These are phyloP conservation scores for Nakaseomyces sp. DNA, from an alignment of 1,139 yeast genomes.

Conservation along the genomic window DNA sequence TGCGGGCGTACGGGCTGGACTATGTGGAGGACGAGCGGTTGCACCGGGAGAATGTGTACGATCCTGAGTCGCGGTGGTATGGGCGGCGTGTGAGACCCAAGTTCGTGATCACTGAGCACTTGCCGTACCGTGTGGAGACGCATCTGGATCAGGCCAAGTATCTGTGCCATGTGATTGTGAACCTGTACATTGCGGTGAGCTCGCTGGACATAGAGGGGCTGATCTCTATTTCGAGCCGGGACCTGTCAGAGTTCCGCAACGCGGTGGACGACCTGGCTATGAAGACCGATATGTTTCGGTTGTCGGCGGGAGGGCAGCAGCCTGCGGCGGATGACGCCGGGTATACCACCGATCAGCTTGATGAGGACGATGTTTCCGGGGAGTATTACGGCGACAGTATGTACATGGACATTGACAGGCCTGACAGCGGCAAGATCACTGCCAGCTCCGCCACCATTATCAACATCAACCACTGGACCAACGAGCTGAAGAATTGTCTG, in stretches of 20 bases:
- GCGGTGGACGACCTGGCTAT: conserved; percentile 46
- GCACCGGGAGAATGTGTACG: conserved; percentile 36
- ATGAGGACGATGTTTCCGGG: neutral
- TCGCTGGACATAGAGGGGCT: conserved; percentile 72
- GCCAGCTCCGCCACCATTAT: conserved; percentile 68
- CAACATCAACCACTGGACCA: conserved; percentile 78
- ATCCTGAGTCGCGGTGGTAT: conserved; percentile 49
- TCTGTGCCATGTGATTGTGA: conserved; percentile 67
- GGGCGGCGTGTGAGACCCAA: conserved; percentile 46
- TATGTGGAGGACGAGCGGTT: conserved; percentile 43
- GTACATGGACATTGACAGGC: conserved; percentile 36
- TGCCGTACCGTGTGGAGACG: conserved; percentile 73
- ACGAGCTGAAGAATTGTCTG: conserved; percentile 73
- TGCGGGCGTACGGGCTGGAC: conserved; percentile 47
- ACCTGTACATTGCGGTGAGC: conserved; percentile 68
- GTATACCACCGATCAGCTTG: conserved; percentile 27
- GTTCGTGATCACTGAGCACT: conserved; percentile 46
- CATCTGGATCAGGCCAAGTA: conserved; percentile 65
- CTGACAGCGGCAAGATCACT: conserved; percentile 49
- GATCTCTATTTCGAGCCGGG: conserved; percentile 58
- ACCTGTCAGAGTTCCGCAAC: conserved; percentile 36
- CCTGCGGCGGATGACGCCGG: conserved; percentile 19
- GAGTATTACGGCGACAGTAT: conserved; percentile 33
- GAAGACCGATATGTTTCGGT: conserved; percentile 42
- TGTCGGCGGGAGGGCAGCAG: conserved; percentile 12